Conservation (phyloP, 208 protist species). For the Acanthamoeba lenticulata region DNA sequence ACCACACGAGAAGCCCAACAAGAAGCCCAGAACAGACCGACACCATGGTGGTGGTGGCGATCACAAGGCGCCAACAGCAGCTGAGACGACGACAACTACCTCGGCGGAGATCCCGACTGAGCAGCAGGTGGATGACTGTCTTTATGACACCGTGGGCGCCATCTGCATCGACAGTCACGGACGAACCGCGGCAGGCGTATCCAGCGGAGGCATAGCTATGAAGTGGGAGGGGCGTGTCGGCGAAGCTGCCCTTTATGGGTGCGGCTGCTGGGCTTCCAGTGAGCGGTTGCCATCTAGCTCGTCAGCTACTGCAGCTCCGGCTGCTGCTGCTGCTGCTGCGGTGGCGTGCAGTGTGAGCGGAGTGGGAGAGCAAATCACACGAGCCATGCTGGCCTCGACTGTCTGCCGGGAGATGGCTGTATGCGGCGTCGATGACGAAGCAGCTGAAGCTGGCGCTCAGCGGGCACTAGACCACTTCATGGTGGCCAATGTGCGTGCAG, state of each 20-base stretch:
- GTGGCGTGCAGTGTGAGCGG: constrained; percentile 19
- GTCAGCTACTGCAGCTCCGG: neutral
- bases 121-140: neutral
- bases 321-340: neutral
- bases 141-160: neutral
- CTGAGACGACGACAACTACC: neutral
- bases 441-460: neutral
- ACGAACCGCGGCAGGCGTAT: neutral
- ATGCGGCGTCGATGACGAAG: neutral
- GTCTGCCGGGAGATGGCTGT: neutral
- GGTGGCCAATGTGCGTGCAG: neutral
- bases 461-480: neutral
- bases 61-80: too few relatives aligned
- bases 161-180: neutral
- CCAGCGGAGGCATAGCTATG: neutral
- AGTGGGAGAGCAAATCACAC: neutral
- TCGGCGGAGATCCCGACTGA: neutral
- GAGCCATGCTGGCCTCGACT: neutral
- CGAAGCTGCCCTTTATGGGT: neutral
- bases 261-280: neutral
- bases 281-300: neutral
- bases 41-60: too few relatives aligned
- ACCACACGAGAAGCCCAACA: too few relatives aligned
- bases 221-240: neutral
- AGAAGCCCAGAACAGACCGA: too few relatives aligned